A percentile compares a stretch with the other conserved stretches of the same genome.
Conservation (phyloP, 2,329 filamentous ascomycete genomes). For the Colletotrichum graminicola region DNA sequence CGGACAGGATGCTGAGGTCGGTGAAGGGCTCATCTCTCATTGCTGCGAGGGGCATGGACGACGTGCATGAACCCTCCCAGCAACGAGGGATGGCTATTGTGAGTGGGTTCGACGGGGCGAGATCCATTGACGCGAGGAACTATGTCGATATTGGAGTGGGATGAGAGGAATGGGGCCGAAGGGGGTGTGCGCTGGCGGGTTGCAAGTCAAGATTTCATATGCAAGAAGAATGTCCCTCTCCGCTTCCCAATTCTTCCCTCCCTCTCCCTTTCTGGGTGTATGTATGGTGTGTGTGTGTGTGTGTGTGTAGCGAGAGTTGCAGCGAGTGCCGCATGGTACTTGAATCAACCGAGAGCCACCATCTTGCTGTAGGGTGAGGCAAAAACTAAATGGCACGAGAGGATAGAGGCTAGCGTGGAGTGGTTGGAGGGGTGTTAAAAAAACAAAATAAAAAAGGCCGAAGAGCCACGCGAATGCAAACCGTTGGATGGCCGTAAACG, state of each 20-base stretch:
- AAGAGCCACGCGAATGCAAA: conserved; percentile 30
- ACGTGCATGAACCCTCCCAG: conserved; percentile 44
- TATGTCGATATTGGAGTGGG: conserved; percentile 16
- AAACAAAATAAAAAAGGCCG: conserved; percentile 14
- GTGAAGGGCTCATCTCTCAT: conserved; percentile 40
- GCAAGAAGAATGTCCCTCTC: conserved; percentile 17
- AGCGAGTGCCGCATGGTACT: background rate
- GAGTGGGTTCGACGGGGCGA: conserved; percentile 37
- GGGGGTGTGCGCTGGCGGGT: conserved; percentile 22
- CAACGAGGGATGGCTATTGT: conserved; percentile 33
- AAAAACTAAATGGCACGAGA: conserved; percentile 22
- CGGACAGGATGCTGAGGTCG: conserved; percentile 40
- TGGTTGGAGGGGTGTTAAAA: conserved; percentile 13
- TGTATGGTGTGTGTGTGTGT: background rate
- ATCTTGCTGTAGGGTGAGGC: conserved; percentile 29
- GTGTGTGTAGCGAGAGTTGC: conserved; percentile 14
- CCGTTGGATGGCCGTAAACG: conserved; percentile 31
- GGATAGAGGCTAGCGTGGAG: conserved; percentile 37
- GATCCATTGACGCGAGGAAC: conserved; percentile 34
- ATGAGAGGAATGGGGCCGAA: conserved; percentile 26
- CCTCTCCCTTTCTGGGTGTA: conserved; percentile 1
- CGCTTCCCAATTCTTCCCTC: background rate
- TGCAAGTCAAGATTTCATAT: conserved; percentile 7
- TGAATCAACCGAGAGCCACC: conserved; percentile 43
- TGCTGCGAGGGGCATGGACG: conserved; percentile 30